Base-by-base conservation (phyloP, 176 grass and related monocot genomes). In the Elaeis guineensis region DNA sequence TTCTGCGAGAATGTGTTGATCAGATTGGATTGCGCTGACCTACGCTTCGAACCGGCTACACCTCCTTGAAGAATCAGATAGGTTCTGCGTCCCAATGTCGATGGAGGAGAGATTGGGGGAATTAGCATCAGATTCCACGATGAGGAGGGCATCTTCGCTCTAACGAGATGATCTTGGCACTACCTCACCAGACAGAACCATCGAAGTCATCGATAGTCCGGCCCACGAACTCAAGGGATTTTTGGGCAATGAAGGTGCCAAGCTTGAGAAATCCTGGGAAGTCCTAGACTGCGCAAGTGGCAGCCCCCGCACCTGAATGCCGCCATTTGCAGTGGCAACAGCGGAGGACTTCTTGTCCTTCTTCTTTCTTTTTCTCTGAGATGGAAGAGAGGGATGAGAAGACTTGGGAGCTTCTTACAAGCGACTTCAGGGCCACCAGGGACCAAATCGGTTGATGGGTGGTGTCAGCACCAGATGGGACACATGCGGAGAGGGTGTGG, bases 31-130 rank as follows among this genome's bases (percentile, higher is more conserved):
- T 14, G 78, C 80, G 4, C 90, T 69, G 17, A 96, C 75, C 72
- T 90, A 86, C 23, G 80, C 77, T 62, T 90, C 87, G 25, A 90
- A 96, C 16, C 92, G 84, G 18, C 80, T 90, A 59, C 85, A 87
- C 58, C 89, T 82, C 74, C 83, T 86, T 24, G 81, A 71, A 11
- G 82, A 57, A 26, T 4, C 25, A 2, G 77, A 19, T 15, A 9
- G 3, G 5, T 63, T 17, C 0, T 70, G 85, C 80, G 80, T 83
- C 19, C 73, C 75, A 53, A 66, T 6, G 5, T 67, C 72, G 0
- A 78, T 68, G 9, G 78, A 58, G 7, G 62, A 39, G 2, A 72
- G 63, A 1, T 80, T 75, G 49, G 58, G 2, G 17, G 66, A 69
- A 26, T 26, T 26, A 48, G 84, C 55, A 21, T 39, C 39, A 1